Evolutionary conservation across 805 yeast species (phyloP).

Genomic region (Ogataea pilisensis): DNA sequence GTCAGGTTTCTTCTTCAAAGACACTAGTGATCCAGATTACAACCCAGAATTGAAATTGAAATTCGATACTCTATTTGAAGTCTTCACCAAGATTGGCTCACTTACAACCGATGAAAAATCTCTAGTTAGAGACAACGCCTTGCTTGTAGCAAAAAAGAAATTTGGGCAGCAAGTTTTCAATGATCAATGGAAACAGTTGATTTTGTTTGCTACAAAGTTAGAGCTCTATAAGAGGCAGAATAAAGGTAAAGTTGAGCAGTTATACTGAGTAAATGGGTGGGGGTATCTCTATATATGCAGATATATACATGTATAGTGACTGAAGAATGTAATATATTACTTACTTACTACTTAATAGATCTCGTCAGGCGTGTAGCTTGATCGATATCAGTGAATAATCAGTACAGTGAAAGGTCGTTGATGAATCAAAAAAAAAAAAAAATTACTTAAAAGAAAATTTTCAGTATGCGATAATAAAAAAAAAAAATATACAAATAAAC

Average conservation of each 20-base stretch:
- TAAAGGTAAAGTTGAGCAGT: constrained; percentile 29
- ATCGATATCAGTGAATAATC: no score
- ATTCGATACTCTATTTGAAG: constrained; percentile 39
- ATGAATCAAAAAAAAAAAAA: no score
- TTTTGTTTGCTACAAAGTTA: constrained; percentile 10
- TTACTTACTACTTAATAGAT: no score
- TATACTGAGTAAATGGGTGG: constrained; percentile 17
- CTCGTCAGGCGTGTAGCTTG: no score
- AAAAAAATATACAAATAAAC: no score
- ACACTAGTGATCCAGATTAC: constrained; percentile 69
- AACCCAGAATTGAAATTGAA: constrained; percentile 10
- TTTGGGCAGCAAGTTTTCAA: constrained; percentile 26
- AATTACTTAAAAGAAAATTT: no score
- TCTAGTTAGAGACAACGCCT: constrained; percentile 20
- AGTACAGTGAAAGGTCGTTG: no score
- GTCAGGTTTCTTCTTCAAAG: constrained; percentile 79
- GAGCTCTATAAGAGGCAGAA: constrained; percentile 19
- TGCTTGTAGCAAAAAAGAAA: constrained; percentile 21
- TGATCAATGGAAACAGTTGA: constrained; percentile 19
- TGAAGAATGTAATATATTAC: no score
- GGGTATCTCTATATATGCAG: no score
- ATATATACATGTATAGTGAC: no score
- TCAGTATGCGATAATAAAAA: no score
- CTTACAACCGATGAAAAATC: constrained; percentile 12
- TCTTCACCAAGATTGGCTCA: constrained; percentile 36